Base-by-base conservation (phyloP, 805 yeast species). In the Tetrapisispora taiwanensis region DNA sequence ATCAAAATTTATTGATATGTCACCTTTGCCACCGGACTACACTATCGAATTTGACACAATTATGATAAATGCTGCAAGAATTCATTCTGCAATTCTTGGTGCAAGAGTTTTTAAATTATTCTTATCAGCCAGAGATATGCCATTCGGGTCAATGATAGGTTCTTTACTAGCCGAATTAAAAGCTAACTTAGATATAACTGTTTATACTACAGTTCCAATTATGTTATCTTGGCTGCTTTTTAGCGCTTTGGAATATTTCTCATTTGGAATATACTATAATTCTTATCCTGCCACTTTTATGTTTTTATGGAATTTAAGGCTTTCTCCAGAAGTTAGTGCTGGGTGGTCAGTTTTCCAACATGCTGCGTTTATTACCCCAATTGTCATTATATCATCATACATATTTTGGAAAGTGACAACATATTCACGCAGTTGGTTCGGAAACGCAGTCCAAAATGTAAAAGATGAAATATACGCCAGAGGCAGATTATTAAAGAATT, bases 391-490 rank as follows among this genome's bases (percentile, higher is more conserved):
- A 28, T 35, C 40, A 14, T 36, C 31, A n/a, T 45, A 46, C 36
- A 15, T 41, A 9, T 15, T 33, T 17, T 45, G 44, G 43, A 22
- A 41, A 7, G n/a, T 46, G 2, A 32, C 36, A n/a, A 15, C 26
- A 14, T 30, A 33, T 2, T 34, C 50, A 1, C 50, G 46, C 15
- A 33, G 49, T 18, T 58, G 63, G 63, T 55, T 59, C 30, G 48
- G 54, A 14, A 46, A 44, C 24, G 52, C 58, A 1, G 45, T 51
- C 18, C 61, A 71, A 39, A 69, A 69, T 50, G 78, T 78, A n/a
- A 76, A 73, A 53, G 75, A 75, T 46, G 79, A 77, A 50, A 69
- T 70, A 47, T 78, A 76, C 47, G 76, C 77, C 12, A 69, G 69
- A 42, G 82, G 82, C 1, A 71, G 76, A 52, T 73, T 78, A 3